Evolutionary conservation across 306 rosid genomes (phyloP).

Genomic region (Cotoneaster glaucophyllus): DNA sequence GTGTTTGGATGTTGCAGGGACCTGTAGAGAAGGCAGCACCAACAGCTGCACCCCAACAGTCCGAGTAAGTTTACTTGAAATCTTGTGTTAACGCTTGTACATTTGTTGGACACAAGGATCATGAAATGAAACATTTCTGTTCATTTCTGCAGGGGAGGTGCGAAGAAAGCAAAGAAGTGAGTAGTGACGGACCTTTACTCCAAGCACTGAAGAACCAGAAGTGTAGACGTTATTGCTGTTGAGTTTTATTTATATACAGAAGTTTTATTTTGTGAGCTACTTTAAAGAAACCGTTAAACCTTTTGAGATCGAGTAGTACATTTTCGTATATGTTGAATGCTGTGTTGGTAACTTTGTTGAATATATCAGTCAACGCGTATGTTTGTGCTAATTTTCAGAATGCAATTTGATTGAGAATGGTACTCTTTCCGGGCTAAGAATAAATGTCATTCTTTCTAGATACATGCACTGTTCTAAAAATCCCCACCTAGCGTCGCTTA

Average conservation of each 20-base stretch:
- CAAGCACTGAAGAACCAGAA: slow-evolving; percentile 5
- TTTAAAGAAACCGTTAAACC: slow-evolving; percentile 10
- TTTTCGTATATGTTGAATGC: slow-evolving; percentile 1
- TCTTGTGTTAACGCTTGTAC: neutral
- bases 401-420: neutral
- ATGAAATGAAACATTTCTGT: too few relatives aligned
- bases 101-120: neutral
- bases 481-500: too few relatives aligned
- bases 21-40: slow-evolving; percentile 42
- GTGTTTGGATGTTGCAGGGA: slow-evolving; percentile 23
- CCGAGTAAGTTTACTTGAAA: slow-evolving; percentile 21
- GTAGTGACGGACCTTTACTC: neutral
- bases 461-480: too few relatives aligned
- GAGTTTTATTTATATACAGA: neutral
- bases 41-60: slow-evolving; percentile 22
- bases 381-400: neutral
- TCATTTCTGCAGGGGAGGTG: slow-evolving; percentile 18
- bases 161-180: slow-evolving; percentile 44
- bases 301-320: slow-evolving; percentile 1
- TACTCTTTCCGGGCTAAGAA: too few relatives aligned
- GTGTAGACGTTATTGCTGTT: neutral
- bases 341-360: slow-evolving; percentile 11
- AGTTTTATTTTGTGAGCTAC: slow-evolving; percentile 4
- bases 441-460: neutral
- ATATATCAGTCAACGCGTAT: neutral